Base-by-base conservation (phyloP, 1,284 basidiomycete genomes). In the Cryptococcus amylolentus region DNA sequence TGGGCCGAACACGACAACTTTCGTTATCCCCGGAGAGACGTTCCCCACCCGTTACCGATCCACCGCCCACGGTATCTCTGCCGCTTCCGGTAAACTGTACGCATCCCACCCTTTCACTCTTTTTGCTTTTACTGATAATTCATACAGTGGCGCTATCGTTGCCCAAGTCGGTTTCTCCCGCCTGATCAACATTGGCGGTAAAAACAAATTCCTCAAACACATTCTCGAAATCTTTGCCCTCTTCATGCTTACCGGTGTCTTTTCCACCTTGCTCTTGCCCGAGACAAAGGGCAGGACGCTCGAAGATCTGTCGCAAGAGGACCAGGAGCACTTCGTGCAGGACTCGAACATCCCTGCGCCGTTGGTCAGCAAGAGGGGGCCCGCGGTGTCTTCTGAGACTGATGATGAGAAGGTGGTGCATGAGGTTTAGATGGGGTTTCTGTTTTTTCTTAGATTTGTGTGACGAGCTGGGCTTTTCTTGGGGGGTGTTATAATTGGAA, bases 1-100 rank as follows among this genome's bases (percentile, higher is more conserved):
- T 64, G 88, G 89, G 0, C 86, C 89, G 51, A 91, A 91, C 77
- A 84, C 84, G 0, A 91, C 88, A 0, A 92, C 89, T 3, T 92
- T 83, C 67, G 71, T 91, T 64, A 81, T 92, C 38, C 90, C 91
- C 8, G 88, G 88, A 55, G 89, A 93, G 75, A 84, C 81, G 28
- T 93, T 91, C 85, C 89, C 90, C 2, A 92, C 90, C 3, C 85
- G 89, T 46, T 90, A 90, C 78, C 83, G 89, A 50, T 88, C 87
- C 0, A 90, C 88, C 5, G 86, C 84, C 3, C 88, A 91, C 75
- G 89, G 89, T 75, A 90, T 93, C 71, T 87, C 86, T 18, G 90
- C 89, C 18, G 89, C 87, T 4, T 84, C 83, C 27, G 88, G 88
- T 51, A 92, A 91, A 77, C 80, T 90, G 50, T 35, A 10, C 6